These are phyloP conservation scores for Tuber microsphaerosporum DNA, from an alignment of 495 filamentous ascomycete genomes.

Conservation along the genomic window DNA sequence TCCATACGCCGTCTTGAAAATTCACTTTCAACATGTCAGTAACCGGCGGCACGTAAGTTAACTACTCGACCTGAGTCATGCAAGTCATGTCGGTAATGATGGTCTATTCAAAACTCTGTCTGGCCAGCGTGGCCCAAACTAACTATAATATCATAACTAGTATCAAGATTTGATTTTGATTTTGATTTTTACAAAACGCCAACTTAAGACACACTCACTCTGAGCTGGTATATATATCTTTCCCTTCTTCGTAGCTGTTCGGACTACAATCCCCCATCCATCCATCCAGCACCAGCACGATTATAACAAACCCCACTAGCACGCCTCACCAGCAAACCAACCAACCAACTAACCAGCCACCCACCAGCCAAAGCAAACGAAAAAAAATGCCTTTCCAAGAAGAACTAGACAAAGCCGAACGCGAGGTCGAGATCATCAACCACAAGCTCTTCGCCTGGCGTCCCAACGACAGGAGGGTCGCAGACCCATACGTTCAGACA, in stretches of 20 bases:
- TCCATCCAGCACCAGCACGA: background rate
- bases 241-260: background rate
- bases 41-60: background rate
- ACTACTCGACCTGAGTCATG: background rate
- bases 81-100: background rate
- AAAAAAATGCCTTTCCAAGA: background rate
- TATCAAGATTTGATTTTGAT: background rate
- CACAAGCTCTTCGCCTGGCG: constrained; percentile 5
- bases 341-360: background rate
- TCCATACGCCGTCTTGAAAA: background rate
- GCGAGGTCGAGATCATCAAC: background rate
- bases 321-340: background rate
- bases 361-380: background rate
- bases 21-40: background rate
- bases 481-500: background rate
- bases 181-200: background rate
- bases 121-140: background rate
- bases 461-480: background rate
- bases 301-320: background rate
- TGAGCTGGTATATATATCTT: background rate
- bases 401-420: background rate
- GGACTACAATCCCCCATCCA: background rate
- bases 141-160: background rate
- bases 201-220: background rate
- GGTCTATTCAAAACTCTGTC: background rate